Evolutionary conservation across 2,329 filamentous ascomycete species (phyloP).

Genomic region (Paraphaeosphaeria sporulosa): DNA sequence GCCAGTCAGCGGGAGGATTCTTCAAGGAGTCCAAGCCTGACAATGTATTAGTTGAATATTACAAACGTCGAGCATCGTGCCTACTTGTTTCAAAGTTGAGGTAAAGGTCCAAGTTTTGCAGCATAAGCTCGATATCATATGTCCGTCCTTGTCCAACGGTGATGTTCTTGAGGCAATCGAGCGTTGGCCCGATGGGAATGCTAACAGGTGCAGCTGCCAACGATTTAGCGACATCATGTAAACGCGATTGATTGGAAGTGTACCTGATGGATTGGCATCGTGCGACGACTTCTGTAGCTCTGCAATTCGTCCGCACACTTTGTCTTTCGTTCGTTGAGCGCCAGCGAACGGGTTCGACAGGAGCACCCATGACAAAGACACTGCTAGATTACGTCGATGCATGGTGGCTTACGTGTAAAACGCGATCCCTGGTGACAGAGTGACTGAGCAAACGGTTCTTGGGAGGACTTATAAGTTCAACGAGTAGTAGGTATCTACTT

Average conservation of each 20-base stretch:
- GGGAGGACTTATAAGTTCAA: neutral
- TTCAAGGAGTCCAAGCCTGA: slow-evolving; percentile 8
- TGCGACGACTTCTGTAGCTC: slow-evolving; percentile 1
- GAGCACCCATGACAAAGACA: neutral
- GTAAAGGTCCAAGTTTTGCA: slow-evolving; percentile 3
- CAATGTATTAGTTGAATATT: neutral
- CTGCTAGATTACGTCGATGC: neutral
- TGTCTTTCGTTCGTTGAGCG: slow-evolving; percentile 1
- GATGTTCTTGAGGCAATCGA: slow-evolving; percentile 12
- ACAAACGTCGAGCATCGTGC: neutral
- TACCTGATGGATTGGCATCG: slow-evolving; percentile 8
- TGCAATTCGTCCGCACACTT: slow-evolving; percentile 10
- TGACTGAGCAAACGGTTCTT: too few species aligned
- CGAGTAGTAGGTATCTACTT: neutral
- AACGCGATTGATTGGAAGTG: neutral
- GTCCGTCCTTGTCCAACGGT: neutral
- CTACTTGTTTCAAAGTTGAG: slow-evolving; percentile 12
- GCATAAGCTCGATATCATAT: slow-evolving; percentile 7
- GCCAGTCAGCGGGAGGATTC: slow-evolving; percentile 7
- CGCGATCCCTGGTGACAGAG: neutral
- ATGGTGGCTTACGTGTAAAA: neutral
- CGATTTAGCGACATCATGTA: neutral
- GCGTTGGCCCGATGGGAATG: slow-evolving; percentile 6
- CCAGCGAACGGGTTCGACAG: neutral
- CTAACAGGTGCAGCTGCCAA: slow-evolving; percentile 1